These are phyloP conservation scores for Articulospora tetracladia DNA, from an alignment of 495 filamentous ascomycete species.

Conservation along the genomic window DNA sequence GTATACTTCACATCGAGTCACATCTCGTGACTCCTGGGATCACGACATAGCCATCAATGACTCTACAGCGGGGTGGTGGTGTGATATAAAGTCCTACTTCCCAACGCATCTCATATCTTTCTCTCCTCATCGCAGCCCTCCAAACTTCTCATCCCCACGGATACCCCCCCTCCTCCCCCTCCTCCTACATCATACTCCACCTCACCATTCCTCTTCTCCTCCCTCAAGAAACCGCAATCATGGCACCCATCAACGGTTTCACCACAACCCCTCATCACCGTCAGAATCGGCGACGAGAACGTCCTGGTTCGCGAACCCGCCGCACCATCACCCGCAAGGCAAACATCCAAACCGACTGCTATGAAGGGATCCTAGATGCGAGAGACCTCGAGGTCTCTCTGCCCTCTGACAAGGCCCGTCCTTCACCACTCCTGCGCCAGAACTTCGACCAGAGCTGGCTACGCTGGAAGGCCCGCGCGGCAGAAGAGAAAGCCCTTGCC, in stretches of 20 bases:
- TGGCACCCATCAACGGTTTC: conserved; percentile 14
- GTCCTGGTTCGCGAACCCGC: conserved; percentile 25
- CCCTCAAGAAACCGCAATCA: not conserved
- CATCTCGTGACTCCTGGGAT: conserved; percentile 9
- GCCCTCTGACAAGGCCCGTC: conserved; percentile 19
- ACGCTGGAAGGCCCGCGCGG: conserved; percentile 25
- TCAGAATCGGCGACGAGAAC: conserved; percentile 24
- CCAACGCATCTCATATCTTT: conserved; percentile 3
- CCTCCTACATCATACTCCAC: not conserved
- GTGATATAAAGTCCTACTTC: conserved; percentile 9
- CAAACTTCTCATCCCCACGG: conserved; percentile 10
- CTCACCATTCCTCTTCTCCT: not conserved
- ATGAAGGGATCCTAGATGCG: conserved; percentile 19
- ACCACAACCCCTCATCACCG: conserved; percentile 21
- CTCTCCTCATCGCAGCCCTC: conserved; percentile 22
- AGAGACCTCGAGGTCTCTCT: conserved; percentile 15
- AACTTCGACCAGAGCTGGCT: conserved; percentile 27
- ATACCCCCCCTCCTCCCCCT: not conserved
- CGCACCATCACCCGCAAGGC: conserved; percentile 20
- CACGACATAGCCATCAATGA: not conserved
- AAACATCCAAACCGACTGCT: conserved; percentile 13
- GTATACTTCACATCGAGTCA: conserved; percentile 16
- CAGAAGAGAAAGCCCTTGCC: conserved; percentile 18
- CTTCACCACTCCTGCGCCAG: conserved; percentile 24
- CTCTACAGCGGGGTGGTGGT: conserved; percentile 2